Conservation (phyloP, 495 filamentous ascomycete genomes). For the Podospora pseudoanserina region DNA sequence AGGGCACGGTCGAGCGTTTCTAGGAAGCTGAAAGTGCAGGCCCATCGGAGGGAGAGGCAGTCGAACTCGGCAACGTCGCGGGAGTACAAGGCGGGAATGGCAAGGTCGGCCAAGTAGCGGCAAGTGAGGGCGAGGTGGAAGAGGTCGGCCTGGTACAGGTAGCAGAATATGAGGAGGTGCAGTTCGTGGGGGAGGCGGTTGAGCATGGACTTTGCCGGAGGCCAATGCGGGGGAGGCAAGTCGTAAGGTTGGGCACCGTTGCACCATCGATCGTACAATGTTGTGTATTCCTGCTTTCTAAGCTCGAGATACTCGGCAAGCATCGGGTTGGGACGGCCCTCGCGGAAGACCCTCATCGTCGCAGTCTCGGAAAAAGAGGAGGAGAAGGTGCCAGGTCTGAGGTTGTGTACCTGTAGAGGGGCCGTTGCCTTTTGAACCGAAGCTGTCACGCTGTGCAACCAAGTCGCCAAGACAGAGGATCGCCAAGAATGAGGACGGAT, state of each 20-base stretch:
- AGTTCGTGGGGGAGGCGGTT: conserved; percentile 17
- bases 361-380: too few relatives aligned
- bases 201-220: conserved; percentile 15
- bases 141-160: conserved; percentile 22
- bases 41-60: conserved; percentile 23
- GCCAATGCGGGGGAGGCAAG: conserved; percentile 11
- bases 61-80: conserved; percentile 21
- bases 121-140: conserved; percentile 19
- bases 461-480: neutral
- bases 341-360: neutral
- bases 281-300: conserved; percentile 10
- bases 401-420: neutral
- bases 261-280: conserved; percentile 1
- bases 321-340: neutral
- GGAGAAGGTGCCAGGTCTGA: neutral
- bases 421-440: neutral
- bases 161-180: conserved; percentile 7
- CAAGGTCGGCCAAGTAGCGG: conserved; percentile 2
- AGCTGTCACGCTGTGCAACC: neutral
- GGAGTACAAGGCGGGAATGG: conserved; percentile 10
- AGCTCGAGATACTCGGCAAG: neutral
- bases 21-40: conserved; percentile 18
- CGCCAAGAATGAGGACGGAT: neutral
- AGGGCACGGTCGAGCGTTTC: conserved; percentile 17
- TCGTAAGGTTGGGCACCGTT: neutral